These are phyloP conservation scores for Vitis hybrid DNA, from an alignment of 177 flowering plant genomes.

Conservation along the genomic window DNA sequence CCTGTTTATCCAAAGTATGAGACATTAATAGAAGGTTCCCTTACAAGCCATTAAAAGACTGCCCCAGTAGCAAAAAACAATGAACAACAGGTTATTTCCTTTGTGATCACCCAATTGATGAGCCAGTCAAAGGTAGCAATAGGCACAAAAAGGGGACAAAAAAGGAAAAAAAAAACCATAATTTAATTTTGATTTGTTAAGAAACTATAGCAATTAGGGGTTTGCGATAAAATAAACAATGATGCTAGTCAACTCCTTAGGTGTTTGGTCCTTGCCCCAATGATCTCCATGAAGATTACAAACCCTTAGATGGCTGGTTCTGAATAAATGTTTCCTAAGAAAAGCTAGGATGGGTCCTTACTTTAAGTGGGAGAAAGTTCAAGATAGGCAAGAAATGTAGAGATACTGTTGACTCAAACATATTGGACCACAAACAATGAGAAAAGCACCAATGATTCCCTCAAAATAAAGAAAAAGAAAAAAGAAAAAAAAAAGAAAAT, in stretches of 20 bases:
- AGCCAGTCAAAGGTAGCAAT: background rate
- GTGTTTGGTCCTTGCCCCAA: too few species aligned
- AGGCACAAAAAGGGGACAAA: background rate
- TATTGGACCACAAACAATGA: too few species aligned
- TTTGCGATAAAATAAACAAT: background rate
- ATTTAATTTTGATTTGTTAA: background rate
- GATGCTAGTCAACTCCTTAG: background rate
- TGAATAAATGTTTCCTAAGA: too few species aligned
- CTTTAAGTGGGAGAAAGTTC: too few species aligned
- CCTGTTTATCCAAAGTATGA: slow-evolving; percentile 37
- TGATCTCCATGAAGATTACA: too few species aligned
- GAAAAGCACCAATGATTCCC: too few species aligned
- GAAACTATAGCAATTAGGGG: background rate
- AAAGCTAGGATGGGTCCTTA: too few species aligned
- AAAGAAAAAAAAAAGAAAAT: too few species aligned
- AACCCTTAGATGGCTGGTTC: too few species aligned
- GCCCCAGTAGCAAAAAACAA: background rate
- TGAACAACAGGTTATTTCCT: background rate
- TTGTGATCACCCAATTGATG: background rate
- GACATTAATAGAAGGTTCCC: background rate
- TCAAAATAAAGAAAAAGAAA: too few species aligned
- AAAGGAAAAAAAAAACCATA: background rate
- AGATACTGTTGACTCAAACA: too few species aligned
- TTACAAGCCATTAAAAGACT: background rate
- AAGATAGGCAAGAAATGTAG: too few species aligned